A percentile compares a stretch with the other conserved stretches of the same genome.
Evolutionary conservation across 306 rosid genomes (phyloP).

Genomic region (Trifolium repens): DNA sequence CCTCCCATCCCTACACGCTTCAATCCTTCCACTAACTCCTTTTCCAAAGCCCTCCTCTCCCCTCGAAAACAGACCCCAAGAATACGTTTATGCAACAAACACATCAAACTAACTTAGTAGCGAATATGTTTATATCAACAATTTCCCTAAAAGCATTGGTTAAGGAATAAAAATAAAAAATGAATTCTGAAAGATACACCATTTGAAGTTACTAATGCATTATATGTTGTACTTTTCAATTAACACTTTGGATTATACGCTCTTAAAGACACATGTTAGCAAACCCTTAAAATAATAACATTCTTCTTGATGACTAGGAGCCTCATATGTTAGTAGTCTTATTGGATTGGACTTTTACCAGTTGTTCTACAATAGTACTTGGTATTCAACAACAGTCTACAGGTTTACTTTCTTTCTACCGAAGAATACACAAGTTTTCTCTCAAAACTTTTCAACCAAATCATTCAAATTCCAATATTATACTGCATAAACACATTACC

Average conservation of each 20-base stretch:
- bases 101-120: neutral
- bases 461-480: constrained; percentile 33
- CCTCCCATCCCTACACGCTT: too few species aligned
- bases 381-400: constrained; percentile 2
- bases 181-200: neutral
- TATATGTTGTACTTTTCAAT: neutral
- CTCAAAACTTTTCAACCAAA: constrained; percentile 19
- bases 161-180: neutral
- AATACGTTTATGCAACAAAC: neutral
- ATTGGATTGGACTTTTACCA: neutral
- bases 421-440: constrained; percentile 14
- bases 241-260: neutral
- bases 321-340: constrained; percentile 22
- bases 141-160: neutral
- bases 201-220: constrained; percentile 6
- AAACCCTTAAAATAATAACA: constrained; percentile 4
- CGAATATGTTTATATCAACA: neutral
- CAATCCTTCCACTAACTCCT: too few species aligned
- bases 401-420: constrained; percentile 11
- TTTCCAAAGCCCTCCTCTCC: too few species aligned
- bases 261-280: neutral
- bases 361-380: constrained; percentile 17
- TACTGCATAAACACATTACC: constrained; percentile 53
- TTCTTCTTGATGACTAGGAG: neutral
- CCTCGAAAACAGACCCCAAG: neutral